These are phyloP conservation scores for Talaromyces wortmannii DNA, from an alignment of 495 filamentous ascomycete species.

Conservation along the genomic window DNA sequence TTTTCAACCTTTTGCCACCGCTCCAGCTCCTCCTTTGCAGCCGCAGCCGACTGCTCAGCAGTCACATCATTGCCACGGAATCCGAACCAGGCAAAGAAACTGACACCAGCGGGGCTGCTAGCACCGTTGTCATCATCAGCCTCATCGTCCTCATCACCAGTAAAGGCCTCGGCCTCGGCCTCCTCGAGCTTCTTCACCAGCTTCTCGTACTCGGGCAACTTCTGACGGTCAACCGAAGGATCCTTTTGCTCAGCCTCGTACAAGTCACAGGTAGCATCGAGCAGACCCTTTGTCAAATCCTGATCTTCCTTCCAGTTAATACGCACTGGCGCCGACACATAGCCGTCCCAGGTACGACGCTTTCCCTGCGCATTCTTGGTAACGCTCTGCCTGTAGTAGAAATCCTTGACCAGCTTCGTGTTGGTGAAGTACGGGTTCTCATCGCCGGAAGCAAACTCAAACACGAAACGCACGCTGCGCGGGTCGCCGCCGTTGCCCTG, in stretches of 20 bases:
- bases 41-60: conserved; percentile 60
- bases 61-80: conserved; percentile 60
- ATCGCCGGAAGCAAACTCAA: conserved; percentile 36
- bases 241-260: conserved; percentile 58
- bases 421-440: conserved; percentile 73
- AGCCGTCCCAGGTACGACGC: conserved; percentile 56
- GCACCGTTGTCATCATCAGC: conserved; percentile 48
- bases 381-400: conserved; percentile 63
- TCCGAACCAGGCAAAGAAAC: conserved; percentile 87
- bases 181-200: conserved; percentile 39
- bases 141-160: conserved; percentile 7
- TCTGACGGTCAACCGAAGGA: conserved; percentile 17
- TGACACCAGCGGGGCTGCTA: conserved; percentile 50
- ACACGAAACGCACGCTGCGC: conserved; percentile 37
- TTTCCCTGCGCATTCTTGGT: conserved; percentile 28
- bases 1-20: conserved; percentile 45
- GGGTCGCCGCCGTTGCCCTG: conserved; percentile 40
- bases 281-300: conserved; percentile 76
- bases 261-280: conserved; percentile 59
- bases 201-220: conserved; percentile 44
- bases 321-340: conserved; percentile 77
- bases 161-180: conserved; percentile 12
- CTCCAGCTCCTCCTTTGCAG: conserved; percentile 51
- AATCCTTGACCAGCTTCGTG: conserved; percentile 74
- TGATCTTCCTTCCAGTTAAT: conserved; percentile 83